These are phyloP conservation scores for Dichomitus squalens DNA, from an alignment of 1,284 basidiomycete species.

Conservation along the genomic window DNA sequence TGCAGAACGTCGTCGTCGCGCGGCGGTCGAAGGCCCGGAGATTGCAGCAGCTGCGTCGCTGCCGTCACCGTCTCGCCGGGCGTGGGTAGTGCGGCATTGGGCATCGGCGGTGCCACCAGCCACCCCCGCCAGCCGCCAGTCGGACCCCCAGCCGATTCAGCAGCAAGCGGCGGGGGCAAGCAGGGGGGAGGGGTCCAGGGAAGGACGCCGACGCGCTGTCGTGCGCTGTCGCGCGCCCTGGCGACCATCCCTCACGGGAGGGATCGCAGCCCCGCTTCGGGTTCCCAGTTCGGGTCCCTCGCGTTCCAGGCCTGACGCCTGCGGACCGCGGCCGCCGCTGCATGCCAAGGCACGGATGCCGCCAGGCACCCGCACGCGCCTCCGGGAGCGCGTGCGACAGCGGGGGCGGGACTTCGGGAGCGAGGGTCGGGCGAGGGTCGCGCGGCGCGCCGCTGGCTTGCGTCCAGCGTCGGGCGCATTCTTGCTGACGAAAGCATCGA, in stretches of 20 bases:
- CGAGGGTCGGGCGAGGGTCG: no score
- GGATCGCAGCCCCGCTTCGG: background rate
- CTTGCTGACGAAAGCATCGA: background rate
- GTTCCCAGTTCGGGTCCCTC: no score
- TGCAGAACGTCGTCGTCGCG: no score
- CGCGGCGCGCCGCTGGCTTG: no score
- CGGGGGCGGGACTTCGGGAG: no score
- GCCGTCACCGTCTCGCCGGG: background rate
- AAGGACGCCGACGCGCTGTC: background rate
- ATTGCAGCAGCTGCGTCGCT: background rate
- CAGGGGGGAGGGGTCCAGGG: background rate
- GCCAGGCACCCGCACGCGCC: no score
- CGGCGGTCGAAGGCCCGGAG: background rate
- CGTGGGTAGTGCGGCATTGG: conserved; percentile 1
- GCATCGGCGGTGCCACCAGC: background rate
- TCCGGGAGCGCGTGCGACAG: no score
- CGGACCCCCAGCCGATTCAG: background rate
- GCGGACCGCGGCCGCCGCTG: no score
- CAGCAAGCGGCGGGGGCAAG: background rate
- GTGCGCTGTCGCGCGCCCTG: background rate
- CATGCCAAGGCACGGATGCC: no score
- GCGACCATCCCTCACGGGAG: background rate
- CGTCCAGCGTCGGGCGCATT: background rate
- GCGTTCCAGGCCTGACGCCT: no score
- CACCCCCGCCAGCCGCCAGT: background rate